Base-by-base conservation (phyloP, 768 basidiomycete species). In the Cubamyces lactineus region DNA sequence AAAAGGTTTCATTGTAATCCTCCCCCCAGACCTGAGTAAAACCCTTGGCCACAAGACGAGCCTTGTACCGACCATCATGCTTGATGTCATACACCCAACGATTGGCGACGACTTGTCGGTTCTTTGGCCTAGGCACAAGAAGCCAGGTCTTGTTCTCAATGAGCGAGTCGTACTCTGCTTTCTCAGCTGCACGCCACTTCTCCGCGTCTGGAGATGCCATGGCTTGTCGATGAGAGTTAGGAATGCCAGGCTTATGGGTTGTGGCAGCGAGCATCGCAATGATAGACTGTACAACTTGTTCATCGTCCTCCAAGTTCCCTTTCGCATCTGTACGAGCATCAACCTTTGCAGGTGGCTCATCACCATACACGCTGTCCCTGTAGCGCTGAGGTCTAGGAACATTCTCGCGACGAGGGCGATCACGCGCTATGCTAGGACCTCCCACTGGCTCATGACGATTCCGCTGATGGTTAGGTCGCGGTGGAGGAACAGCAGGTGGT, bases 11-110 rank as follows among this genome's bases (percentile, higher is more conserved):
- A n/a, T 68, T 52, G 63, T 67, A 77, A 62, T 76, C 53, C 38
- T 66, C 39, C 3, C n/a, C 76, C 13, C 61, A 66, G 7, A 72
- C 53, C 59, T 79, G 78, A 1, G 70, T 58, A 63, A 69, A 77
- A 0, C 78, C 78, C 49, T 73, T 67, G 0, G 76, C 76, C 9
- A 76, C 74, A 28, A 77, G 66, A 23, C 74, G 39, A 15, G 72
- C 75, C 61, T 79, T 78, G 67, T 70, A 69, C 11, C 52, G 47
- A 24, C 47, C 47, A 26, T 48, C 47, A 17, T 48, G 23, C 26
- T 48, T 48, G 23, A 7, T 48, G 47, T 48, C 23, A 24, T 48
- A 48, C 23, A 48, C 40, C 40, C 24, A 28, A 21, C 46, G 30
- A 26, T n/a, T 26, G 15, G 23, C 51, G 28, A 62, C 24, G 26